Conservation (phyloP, 1,139 yeast species). For the Lodderomyces jiufengensis region DNA sequence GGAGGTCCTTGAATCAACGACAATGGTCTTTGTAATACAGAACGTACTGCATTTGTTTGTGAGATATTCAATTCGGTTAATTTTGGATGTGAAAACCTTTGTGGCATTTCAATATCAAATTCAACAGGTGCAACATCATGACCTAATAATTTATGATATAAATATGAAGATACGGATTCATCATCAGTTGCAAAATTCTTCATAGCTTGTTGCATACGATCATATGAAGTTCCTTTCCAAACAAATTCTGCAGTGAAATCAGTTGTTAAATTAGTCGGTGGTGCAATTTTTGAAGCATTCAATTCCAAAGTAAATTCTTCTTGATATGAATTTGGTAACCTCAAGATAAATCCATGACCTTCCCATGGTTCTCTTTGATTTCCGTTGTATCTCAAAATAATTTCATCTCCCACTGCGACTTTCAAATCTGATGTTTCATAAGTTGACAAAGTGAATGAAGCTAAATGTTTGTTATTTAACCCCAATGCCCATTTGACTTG, state of each 20-base stretch:
- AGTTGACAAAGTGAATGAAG: slow-evolving; percentile 65
- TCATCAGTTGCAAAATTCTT: slow-evolving; percentile 67
- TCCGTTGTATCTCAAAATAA: slow-evolving; percentile 60
- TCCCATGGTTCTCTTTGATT: slow-evolving; percentile 58
- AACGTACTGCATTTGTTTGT: slow-evolving; percentile 72
- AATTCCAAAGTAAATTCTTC: slow-evolving; percentile 78
- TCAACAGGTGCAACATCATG: slow-evolving; percentile 68
- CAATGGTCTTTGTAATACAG: slow-evolving; percentile 71
- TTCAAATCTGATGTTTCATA: slow-evolving; percentile 64
- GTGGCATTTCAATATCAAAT: slow-evolving; percentile 60
- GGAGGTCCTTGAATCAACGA: slow-evolving; percentile 98
- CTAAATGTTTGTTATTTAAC: slow-evolving; percentile 61
- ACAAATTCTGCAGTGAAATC: slow-evolving; percentile 85
- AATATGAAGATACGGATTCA: slow-evolving; percentile 68
- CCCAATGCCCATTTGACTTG: slow-evolving; percentile 75
- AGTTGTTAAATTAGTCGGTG: slow-evolving; percentile 63
- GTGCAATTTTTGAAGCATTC: slow-evolving; percentile 34
- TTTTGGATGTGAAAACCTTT: slow-evolving; percentile 59
- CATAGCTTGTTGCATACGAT: slow-evolving; percentile 80
- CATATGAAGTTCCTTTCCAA: slow-evolving; percentile 85
- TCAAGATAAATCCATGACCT: slow-evolving; percentile 66
- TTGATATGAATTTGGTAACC: slow-evolving; percentile 63
- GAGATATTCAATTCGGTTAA: slow-evolving; percentile 71
- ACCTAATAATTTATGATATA: slow-evolving; percentile 80
- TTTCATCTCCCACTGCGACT: slow-evolving; percentile 86